phyloP scores from a whole-genome alignment of 805 yeast species.

The Yarrowia deformans region DNA sequence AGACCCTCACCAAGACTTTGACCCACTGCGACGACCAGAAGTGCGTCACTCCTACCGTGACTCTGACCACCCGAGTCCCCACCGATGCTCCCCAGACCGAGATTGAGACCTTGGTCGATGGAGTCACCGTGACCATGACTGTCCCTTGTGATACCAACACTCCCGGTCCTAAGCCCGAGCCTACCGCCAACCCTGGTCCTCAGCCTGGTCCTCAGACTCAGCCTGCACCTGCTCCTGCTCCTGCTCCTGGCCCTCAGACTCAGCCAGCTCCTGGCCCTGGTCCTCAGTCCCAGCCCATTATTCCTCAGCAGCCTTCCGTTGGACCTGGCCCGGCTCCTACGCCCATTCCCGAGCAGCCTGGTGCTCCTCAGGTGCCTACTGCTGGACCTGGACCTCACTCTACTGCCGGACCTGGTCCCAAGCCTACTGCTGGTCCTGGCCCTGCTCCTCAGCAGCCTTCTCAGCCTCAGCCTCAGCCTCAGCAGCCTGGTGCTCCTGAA shows the following conservation, averaged over 20 bases:
- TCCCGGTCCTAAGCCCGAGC: slow-evolving; percentile 1
- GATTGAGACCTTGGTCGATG: slow-evolving; percentile 14
- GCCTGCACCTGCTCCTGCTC: not conserved
- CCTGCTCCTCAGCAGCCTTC: not conserved
- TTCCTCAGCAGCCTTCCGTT: slow-evolving; percentile 3
- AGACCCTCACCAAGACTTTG: slow-evolving; percentile 9
- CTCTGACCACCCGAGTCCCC: slow-evolving; percentile 28
- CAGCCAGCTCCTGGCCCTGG: slow-evolving; percentile 1
- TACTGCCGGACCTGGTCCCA: not conserved
- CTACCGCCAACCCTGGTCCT: not conserved
- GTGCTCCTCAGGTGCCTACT: not conserved
- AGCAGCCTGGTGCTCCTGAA: not conserved
- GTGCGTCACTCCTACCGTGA: slow-evolving; percentile 17
- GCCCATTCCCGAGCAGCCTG: not conserved
- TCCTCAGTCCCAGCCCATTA: slow-evolving; percentile 9
- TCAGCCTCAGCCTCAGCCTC: not conserved
- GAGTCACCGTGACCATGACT: slow-evolving; percentile 6
- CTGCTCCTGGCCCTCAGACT: not conserved
- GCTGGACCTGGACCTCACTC: not conserved
- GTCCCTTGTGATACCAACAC: slow-evolving; percentile 35
- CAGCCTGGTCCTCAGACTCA: not conserved
- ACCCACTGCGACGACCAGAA: slow-evolving; percentile 13
- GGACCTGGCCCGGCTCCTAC: not conserved
- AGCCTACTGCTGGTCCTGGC: not conserved
- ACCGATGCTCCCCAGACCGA: slow-evolving; percentile 11